Evolutionary conservation across 257 asterid species (phyloP), one percentile per base, ranked within the genome.

Genomic region (Scutellaria barbata): DNA sequence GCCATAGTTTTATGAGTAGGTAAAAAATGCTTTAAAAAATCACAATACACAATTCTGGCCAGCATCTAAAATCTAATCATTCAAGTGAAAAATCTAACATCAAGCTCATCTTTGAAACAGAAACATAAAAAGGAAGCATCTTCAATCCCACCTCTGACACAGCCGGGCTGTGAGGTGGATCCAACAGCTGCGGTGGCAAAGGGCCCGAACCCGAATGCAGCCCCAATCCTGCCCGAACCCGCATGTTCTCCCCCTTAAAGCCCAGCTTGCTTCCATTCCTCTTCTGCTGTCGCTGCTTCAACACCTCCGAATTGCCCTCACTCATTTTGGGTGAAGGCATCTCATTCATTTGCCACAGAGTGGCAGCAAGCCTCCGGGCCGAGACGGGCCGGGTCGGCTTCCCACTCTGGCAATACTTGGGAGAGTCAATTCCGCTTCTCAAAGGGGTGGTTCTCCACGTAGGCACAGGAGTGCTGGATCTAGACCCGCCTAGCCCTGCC

Each of bases 381-480:
- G 99, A 89, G 0, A 89, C 86, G 61, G 97, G 96, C 67, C 84
- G 85, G 52, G 85, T 46, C 6, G 92, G 82, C 74, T 78, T 80
- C 74, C 95, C 90, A 35, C 94, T 71, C 76, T 83, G 90, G 8
- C 90, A 85, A 53, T 69, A 76, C 73, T 63, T 84, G 9, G 95
- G 92, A n/a, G 96, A 86, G 20, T 87, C 91, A 54, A 81, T 46
- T 75, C 76, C 82, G 54, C 80, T 71, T 78, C 84, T 82, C 74
- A 75, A 25, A 18, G 90, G 88, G 14, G 89, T 80, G 57, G 84
- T 87, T 72, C 89, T 84, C 98, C 98, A 93, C 12, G 81, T 54
- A 6, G 98, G 98, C 71, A 86, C 98, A 3, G 98, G 98, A 7
- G 98, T 93, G 78, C 78, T 84, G 81, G 97, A 93, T 85, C 98